A percentile compares a stretch with the other conserved stretches of the same genome.
Conservation (phyloP, 352 stramenopile genomes). For the Globisporangium uncinulatum region DNA sequence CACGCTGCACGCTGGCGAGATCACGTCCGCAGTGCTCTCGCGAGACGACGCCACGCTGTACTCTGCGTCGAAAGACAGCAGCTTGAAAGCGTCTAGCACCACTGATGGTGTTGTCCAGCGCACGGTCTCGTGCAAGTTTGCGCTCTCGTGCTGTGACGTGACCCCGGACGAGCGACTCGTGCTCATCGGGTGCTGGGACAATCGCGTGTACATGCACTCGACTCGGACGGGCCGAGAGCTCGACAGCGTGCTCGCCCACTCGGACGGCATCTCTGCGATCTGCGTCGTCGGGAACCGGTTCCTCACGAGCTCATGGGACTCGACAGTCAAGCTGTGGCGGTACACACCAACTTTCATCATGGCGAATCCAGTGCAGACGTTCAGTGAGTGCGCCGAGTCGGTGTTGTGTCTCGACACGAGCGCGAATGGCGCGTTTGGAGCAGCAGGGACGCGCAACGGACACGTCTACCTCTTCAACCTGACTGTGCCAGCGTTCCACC, state of each 20-base stretch:
- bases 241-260: constrained; percentile 60
- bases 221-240: constrained; percentile 39
- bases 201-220: constrained; percentile 74
- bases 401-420: constrained; percentile 66
- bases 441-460: constrained; percentile 52
- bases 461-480: constrained; percentile 50
- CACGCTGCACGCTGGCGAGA: constrained; percentile 47
- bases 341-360: constrained; percentile 56
- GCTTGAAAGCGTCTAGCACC: constrained; percentile 44
- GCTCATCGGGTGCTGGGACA: constrained; percentile 71
- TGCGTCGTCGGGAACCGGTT: constrained; percentile 51
- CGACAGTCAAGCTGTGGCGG: constrained; percentile 67
- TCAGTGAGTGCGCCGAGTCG: constrained; percentile 57
- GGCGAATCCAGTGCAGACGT: constrained; percentile 40
- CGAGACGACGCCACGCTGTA: constrained; percentile 44
- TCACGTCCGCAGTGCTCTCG: constrained; percentile 58
- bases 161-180: constrained; percentile 56
- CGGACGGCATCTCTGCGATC: constrained; percentile 66
- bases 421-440: constrained; percentile 36
- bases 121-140: constrained; percentile 25
- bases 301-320: constrained; percentile 75
- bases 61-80: constrained; percentile 66
- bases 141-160: constrained; percentile 65
- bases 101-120: constrained; percentile 21
- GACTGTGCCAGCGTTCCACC: constrained; percentile 15